Conservation (phyloP, 768 basidiomycete genomes). For the Boletus vermiculosoides region DNA sequence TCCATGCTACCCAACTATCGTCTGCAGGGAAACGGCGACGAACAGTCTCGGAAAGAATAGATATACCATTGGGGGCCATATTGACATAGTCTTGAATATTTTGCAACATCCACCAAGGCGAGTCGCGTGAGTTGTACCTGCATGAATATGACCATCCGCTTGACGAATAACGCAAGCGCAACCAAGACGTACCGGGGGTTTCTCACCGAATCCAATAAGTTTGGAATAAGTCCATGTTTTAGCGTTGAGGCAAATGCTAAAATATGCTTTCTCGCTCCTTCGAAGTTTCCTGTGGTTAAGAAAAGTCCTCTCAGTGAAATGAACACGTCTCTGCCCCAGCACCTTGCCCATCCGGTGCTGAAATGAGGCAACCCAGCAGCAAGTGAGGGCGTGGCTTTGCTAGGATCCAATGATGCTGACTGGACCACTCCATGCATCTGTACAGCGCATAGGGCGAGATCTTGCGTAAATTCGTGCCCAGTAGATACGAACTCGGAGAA, state of each 20-base stretch:
- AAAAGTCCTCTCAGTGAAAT: constrained; percentile 93
- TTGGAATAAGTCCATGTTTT: constrained; percentile 96
- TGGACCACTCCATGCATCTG: constrained; percentile 91
- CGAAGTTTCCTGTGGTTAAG: constrained; percentile 87
- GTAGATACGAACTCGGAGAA: constrained; percentile 81
- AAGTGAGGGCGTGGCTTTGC: constrained; percentile 68
- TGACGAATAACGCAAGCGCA: not conserved
- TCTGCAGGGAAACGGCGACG: constrained; percentile 94
- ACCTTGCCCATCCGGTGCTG: constrained; percentile 87
- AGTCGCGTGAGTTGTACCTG: constrained; percentile 95
- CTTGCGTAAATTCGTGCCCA: constrained; percentile 88
- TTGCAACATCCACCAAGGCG: constrained; percentile 99
- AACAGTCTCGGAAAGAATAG: constrained; percentile 76
- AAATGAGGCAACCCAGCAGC: constrained; percentile 98
- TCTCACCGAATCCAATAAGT: constrained; percentile 85
- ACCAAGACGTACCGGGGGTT: constrained; percentile 63
- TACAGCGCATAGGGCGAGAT: constrained; percentile 78
- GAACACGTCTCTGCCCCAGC: constrained; percentile 95
- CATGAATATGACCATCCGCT: not conserved
- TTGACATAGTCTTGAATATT: constrained; percentile 93
- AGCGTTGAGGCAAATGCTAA: constrained; percentile 89
- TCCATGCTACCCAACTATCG: constrained; percentile 91
- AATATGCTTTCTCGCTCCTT: constrained; percentile 85
- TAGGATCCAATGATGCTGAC: constrained; percentile 85
- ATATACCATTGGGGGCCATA: constrained; percentile 80